Evolutionary conservation across 2,329 filamentous ascomycete genomes (phyloP).

Genomic region (Beauveria brongniartii): DNA sequence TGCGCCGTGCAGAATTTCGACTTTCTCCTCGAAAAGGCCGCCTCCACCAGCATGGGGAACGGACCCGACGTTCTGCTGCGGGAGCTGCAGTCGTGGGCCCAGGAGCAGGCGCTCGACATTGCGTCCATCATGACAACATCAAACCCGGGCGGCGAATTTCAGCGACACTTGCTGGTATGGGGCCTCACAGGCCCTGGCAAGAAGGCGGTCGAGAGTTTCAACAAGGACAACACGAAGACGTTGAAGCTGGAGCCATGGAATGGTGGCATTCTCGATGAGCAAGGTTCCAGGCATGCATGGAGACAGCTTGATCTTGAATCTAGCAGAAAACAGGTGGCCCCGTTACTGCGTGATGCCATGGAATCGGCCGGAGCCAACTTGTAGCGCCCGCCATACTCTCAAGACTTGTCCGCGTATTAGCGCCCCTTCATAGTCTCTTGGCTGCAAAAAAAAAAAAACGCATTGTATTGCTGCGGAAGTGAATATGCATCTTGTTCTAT

Average conservation of each 20-base stretch:
- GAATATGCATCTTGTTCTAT: background rate
- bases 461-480: background rate
- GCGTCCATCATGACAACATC: slow-evolving; percentile 64
- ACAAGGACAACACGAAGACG: slow-evolving; percentile 31
- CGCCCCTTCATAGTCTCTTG: background rate
- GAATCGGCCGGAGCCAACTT: slow-evolving; percentile 19
- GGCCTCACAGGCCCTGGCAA: slow-evolving; percentile 43
- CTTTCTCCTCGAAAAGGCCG: slow-evolving; percentile 50
- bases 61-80: slow-evolving; percentile 32
- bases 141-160: slow-evolving; percentile 45
- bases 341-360: slow-evolving; percentile 53
- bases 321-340: slow-evolving; percentile 62
- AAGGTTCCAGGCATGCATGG: slow-evolving; percentile 54
- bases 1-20: slow-evolving; percentile 54
- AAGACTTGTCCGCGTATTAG: background rate
- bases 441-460: background rate
- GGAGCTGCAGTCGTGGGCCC: slow-evolving; percentile 43
- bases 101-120: slow-evolving; percentile 53
- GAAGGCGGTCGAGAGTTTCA: slow-evolving; percentile 48
- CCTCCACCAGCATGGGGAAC: slow-evolving; percentile 20
- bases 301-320: slow-evolving; percentile 52
- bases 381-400: background rate
- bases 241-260: slow-evolving; percentile 51
- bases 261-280: slow-evolving; percentile 37
- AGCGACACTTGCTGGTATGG: slow-evolving; percentile 62